Evolutionary conservation across 176 grass and related monocot species (phyloP).

Genomic region (Rhynchospora breviuscula): DNA sequence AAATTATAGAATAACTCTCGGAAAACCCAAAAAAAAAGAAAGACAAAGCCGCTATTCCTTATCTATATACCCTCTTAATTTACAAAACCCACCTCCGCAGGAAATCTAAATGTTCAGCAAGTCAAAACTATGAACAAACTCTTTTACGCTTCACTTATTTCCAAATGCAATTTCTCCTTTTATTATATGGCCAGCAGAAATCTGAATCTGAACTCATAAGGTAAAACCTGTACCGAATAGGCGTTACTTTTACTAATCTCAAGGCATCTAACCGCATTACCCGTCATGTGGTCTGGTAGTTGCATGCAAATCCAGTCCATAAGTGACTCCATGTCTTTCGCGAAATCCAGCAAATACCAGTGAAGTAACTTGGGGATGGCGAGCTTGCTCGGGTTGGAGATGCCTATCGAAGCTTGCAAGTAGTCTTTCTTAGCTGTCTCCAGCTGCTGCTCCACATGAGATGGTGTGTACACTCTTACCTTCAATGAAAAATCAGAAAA

Average conservation of each 20-base stretch:
- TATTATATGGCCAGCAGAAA: slow-evolving; percentile 56
- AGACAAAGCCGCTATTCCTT: neutral
- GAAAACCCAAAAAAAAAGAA: neutral
- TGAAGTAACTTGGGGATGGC: slow-evolving; percentile 87
- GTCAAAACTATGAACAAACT: neutral
- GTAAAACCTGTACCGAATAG: slow-evolving; percentile 40
- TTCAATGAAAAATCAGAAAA: slow-evolving; percentile 8
- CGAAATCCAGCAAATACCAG: slow-evolving; percentile 84
- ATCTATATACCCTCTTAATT: slow-evolving; percentile 15
- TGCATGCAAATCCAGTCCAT: slow-evolving; percentile 99
- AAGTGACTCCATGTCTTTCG: slow-evolving; percentile 89
- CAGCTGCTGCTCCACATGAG: slow-evolving; percentile 71
- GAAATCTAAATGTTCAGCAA: neutral
- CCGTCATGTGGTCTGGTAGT: slow-evolving; percentile 46
- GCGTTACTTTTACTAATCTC: slow-evolving; percentile 35
- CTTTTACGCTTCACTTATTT: neutral
- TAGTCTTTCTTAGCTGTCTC: slow-evolving; percentile 78
- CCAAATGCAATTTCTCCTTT: neutral
- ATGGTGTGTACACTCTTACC: slow-evolving; percentile 83
- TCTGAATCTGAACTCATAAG: slow-evolving; percentile 92
- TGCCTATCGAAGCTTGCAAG: slow-evolving; percentile 61
- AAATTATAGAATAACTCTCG: neutral
- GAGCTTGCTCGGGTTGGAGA: slow-evolving; percentile 50
- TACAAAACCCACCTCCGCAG: slow-evolving; percentile 10
- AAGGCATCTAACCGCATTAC: slow-evolving; percentile 36